Conservation (phyloP, 2,329 filamentous ascomycete genomes). For the Byssochlamys sp. region DNA sequence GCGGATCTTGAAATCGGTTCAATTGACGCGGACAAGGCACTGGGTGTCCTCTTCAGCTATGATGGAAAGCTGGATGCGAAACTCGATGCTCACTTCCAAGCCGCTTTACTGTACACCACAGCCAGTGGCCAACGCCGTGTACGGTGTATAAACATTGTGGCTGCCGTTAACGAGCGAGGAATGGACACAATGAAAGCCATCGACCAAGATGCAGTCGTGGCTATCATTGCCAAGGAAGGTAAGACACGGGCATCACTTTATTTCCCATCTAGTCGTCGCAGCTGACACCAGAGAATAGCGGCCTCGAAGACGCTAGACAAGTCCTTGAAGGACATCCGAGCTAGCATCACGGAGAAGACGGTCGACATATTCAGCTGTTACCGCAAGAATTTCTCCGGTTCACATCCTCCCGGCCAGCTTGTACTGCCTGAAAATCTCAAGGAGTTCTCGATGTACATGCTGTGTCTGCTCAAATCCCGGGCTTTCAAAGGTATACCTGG, state of each 20-base stretch:
- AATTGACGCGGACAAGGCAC: slow-evolving; percentile 85
- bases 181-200: slow-evolving; percentile 82
- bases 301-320: slow-evolving; percentile 72
- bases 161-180: slow-evolving; percentile 76
- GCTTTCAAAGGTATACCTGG: slow-evolving; percentile 64
- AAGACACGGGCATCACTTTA: slow-evolving; percentile 7
- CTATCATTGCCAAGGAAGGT: slow-evolving; percentile 79
- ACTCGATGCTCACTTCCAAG: slow-evolving; percentile 94
- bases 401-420: slow-evolving; percentile 80
- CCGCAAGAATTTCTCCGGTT: slow-evolving; percentile 79
- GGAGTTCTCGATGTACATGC: slow-evolving; percentile 92
- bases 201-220: slow-evolving; percentile 86
- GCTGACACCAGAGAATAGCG: slow-evolving; percentile 38
- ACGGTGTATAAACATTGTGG: slow-evolving; percentile 84
- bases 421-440: slow-evolving; percentile 93
- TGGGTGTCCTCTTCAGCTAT: slow-evolving; percentile 84
- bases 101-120: slow-evolving; percentile 86
- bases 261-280: slow-evolving; percentile 1
- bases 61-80: slow-evolving; percentile 96
- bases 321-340: slow-evolving; percentile 74
- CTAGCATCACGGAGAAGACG: slow-evolving; percentile 75
- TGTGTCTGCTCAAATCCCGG: slow-evolving; percentile 77
- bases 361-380: slow-evolving; percentile 88
- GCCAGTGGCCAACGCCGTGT: slow-evolving; percentile 80
- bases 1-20: slow-evolving; percentile 89